Conservation (phyloP, 2,329 filamentous ascomycete genomes). For the Dryadomyces quercus-mongolicae region DNA sequence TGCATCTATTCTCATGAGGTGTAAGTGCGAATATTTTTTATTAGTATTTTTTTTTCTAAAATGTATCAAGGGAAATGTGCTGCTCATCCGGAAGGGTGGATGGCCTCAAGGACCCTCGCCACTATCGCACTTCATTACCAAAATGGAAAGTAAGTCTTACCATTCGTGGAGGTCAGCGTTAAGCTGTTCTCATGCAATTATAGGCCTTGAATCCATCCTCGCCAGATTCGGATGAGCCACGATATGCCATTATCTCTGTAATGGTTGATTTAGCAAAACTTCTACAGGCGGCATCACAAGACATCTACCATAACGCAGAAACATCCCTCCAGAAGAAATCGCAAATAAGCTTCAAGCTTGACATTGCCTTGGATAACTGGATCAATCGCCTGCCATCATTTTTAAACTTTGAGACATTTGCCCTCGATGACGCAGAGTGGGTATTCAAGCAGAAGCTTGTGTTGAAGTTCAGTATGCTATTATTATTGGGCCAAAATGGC, state of each 20-base stretch:
- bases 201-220: not conserved
- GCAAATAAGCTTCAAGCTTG: not conserved
- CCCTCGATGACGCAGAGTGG: not conserved
- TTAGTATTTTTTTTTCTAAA: not conserved
- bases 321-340: not conserved
- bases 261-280: not conserved
- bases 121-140: not conserved
- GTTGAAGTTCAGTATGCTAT: not conserved
- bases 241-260: not conserved
- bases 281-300: not conserved
- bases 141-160: too few relatives aligned
- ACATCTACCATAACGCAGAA: not conserved
- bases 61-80: not conserved
- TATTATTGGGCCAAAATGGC: too few relatives aligned
- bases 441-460: not conserved
- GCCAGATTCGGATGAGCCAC: not conserved
- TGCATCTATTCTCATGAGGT: not conserved
- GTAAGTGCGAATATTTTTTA: not conserved
- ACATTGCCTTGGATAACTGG: not conserved
- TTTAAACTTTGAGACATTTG: not conserved
- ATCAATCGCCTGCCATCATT: not conserved
- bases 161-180: too few relatives aligned
- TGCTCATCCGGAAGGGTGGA: not conserved
- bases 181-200: too few relatives aligned
- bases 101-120: not conserved